These are phyloP conservation scores for Coffea humblotiana DNA, from an alignment of 305 asterid genomes.

Conservation along the genomic window DNA sequence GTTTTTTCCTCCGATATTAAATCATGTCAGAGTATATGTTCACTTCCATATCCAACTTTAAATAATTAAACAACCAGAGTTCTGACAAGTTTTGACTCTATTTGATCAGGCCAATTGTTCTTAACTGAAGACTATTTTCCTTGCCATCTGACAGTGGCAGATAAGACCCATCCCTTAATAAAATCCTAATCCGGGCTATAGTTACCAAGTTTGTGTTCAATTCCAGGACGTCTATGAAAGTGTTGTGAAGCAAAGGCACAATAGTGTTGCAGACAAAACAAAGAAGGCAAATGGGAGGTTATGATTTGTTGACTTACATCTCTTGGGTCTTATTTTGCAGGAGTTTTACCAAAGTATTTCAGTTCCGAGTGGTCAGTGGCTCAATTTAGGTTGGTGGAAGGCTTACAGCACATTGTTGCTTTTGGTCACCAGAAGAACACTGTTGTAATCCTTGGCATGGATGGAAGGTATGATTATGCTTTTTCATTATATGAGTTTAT, in stretches of 20 bases:
- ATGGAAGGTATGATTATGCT: slow-evolving; percentile 44
- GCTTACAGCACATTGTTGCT: slow-evolving; percentile 48
- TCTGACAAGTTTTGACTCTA: not conserved
- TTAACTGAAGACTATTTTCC: not conserved
- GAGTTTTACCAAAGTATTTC: slow-evolving; percentile 61
- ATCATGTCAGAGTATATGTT: not conserved
- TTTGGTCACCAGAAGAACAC: slow-evolving; percentile 62
- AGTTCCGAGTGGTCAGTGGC: slow-evolving; percentile 69
- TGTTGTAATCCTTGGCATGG: slow-evolving; percentile 53
- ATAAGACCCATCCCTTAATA: not conserved
- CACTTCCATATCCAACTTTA: not conserved
- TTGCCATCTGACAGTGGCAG: not conserved
- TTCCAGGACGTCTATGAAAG: not conserved
- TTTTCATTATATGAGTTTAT: not conserved
- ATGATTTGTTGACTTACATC: not conserved
- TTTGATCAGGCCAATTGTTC: not conserved
- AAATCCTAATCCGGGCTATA: not conserved
- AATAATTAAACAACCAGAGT: not conserved
- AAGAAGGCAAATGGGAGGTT: not conserved
- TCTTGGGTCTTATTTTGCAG: slow-evolving; percentile 30
- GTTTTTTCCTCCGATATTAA: not conserved
- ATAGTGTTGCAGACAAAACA: not conserved
- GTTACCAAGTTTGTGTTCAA: not conserved
- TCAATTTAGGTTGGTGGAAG: slow-evolving; percentile 55
- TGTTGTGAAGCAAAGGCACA: not conserved